Evolutionary conservation across 1,139 yeast species (phyloP).

Genomic region (Sugiyamaella paludigena): DNA sequence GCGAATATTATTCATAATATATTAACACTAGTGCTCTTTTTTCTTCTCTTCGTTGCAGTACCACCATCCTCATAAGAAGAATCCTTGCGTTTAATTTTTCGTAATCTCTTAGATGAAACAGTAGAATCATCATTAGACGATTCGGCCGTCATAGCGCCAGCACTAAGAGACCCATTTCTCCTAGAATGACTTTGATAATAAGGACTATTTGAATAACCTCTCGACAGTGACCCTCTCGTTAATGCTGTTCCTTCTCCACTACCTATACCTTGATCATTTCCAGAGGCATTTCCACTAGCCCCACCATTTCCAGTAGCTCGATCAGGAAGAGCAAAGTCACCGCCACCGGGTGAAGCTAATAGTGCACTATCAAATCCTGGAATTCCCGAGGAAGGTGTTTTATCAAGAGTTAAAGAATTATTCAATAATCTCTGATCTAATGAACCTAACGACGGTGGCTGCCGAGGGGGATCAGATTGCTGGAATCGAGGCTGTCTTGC

Average conservation of each 20-base stretch:
- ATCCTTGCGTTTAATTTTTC: constrained; percentile 23
- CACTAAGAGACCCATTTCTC: constrained; percentile 13
- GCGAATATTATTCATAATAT: too few species aligned
- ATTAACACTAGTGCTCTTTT: background rate
- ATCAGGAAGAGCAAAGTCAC: constrained; percentile 53
- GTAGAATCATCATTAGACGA: constrained; percentile 27
- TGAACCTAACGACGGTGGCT: constrained; percentile 27
- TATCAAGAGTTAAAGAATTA: constrained; percentile 59
- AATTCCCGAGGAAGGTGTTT: constrained; percentile 67
- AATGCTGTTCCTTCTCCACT: background rate
- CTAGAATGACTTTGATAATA: constrained; percentile 12
- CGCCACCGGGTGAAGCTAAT: constrained; percentile 45
- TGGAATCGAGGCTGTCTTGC: constrained; percentile 30
- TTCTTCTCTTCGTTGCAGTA: constrained; percentile 13
- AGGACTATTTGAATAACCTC: constrained; percentile 14
- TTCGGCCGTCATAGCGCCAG: constrained; percentile 21
- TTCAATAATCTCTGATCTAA: constrained; percentile 51
- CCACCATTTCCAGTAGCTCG: constrained; percentile 39
- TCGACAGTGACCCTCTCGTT: background rate
- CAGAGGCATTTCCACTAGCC: constrained; percentile 5
- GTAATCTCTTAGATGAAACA: constrained; percentile 15
- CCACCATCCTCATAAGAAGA: constrained; percentile 15
- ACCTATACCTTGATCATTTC: constrained; percentile 2
- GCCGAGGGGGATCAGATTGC: constrained; percentile 26
- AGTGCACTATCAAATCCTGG: constrained; percentile 75